phyloP scores from a whole-genome alignment of 2,329 filamentous ascomycete species.

The Lasiodiplodia citricola region DNA sequence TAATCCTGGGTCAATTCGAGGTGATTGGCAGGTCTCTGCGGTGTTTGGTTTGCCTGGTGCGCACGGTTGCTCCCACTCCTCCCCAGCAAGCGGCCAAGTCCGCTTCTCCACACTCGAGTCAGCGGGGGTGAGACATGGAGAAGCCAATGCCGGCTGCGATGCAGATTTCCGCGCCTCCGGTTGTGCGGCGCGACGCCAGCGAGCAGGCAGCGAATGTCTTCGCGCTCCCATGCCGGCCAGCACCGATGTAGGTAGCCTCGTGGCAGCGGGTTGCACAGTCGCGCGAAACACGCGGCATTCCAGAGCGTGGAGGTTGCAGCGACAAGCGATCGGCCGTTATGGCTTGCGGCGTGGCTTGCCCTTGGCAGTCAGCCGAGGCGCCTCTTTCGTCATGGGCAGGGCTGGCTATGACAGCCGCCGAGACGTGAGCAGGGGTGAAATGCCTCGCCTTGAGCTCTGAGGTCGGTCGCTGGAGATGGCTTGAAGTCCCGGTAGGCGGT shows the following conservation, averaged over 20 bases:
- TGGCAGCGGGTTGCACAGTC: constrained; percentile 18
- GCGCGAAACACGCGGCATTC: constrained; percentile 20
- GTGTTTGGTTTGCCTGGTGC: constrained; percentile 10
- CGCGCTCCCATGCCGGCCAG: neutral
- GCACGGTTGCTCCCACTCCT: constrained; percentile 1
- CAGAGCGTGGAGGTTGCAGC: constrained; percentile 16
- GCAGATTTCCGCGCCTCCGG: constrained; percentile 4
- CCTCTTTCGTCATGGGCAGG: constrained; percentile 18
- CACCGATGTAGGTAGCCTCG: neutral
- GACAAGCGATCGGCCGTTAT: constrained; percentile 24
- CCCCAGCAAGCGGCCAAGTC: constrained; percentile 7
- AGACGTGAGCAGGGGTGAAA: neutral
- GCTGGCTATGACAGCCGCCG: constrained; percentile 7
- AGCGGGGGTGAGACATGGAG: constrained; percentile 7
- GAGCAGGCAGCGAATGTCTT: neutral
- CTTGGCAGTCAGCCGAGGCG: constrained; percentile 20
- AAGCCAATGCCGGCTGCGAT: constrained; percentile 6
- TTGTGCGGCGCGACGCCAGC: neutral
- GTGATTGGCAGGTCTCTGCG: neutral
- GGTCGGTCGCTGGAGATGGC: neutral
- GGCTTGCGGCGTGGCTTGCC: constrained; percentile 21
- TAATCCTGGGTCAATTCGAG: neutral
- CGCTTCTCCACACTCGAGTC: constrained; percentile 19
- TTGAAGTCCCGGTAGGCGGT: constrained; percentile 16
- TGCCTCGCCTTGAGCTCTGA: neutral